Percentiles rank a stretch among this genome's conserved stretches.
Evolutionary conservation across 2,329 filamentous ascomycete genomes (phyloP).

Genomic region (Scleromitrula shiraiana): DNA sequence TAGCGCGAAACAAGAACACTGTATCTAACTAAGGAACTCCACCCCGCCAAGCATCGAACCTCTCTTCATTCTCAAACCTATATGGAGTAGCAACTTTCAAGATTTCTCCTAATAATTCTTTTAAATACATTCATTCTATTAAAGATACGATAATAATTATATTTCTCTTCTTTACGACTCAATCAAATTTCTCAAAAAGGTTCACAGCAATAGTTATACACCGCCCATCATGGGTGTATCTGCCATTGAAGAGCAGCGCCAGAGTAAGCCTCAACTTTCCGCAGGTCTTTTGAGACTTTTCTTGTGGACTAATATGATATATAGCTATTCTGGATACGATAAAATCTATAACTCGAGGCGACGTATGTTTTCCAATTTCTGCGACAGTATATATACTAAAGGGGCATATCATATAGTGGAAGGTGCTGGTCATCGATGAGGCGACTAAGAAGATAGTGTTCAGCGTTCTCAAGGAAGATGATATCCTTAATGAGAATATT

Average conservation of each 20-base stretch:
- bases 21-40: no score
- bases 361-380: constrained; percentile 47
- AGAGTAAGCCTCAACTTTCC: constrained; percentile 44
- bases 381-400: constrained; percentile 12
- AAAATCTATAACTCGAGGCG: constrained; percentile 68
- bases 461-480: constrained; percentile 89
- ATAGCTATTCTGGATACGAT: constrained; percentile 67
- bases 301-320: constrained; percentile 13
- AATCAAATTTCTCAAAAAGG: background rate
- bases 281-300: background rate
- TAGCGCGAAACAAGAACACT: no score
- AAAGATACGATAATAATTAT: background rate
- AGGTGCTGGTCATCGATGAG: constrained; percentile 86
- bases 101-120: background rate
- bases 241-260: constrained; percentile 75
- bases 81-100: background rate
- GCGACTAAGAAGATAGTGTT: constrained; percentile 77
- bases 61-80: background rate
- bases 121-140: background rate
- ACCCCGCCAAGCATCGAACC: background rate
- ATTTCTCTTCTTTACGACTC: background rate
- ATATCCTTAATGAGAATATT: constrained; percentile 93
- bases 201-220: constrained; percentile 5
- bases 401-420: constrained; percentile 59
- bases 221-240: constrained; percentile 48